Percentiles rank a stretch among this genome's conserved stretches.
phyloP scores from a whole-genome alignment of 1,139 yeast genomes.

The Fermentozyma sake region DNA sequence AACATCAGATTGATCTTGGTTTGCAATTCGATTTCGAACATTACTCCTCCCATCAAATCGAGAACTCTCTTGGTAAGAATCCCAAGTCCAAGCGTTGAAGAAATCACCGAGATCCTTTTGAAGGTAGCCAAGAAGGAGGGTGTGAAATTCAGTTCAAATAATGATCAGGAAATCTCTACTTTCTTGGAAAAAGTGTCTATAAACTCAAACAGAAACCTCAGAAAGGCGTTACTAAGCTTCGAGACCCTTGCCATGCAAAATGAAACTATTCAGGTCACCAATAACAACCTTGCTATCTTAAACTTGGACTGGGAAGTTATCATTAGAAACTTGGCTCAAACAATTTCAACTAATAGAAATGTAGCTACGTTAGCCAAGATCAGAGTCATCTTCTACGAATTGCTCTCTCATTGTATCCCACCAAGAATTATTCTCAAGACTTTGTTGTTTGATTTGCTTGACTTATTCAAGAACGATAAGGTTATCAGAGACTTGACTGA shows the following conservation, averaged over 20 bases:
- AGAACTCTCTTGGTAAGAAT: conserved; percentile 84
- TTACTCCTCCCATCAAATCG: conserved; percentile 90
- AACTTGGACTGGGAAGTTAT: conserved; percentile 87
- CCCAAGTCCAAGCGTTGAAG: conserved; percentile 69
- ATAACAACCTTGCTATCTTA: conserved; percentile 35
- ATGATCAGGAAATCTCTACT: conserved; percentile 29
- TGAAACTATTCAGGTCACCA: conserved; percentile 41
- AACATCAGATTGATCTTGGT: conserved; percentile 80
- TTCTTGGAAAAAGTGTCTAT: conserved; percentile 52
- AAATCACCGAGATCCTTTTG: conserved; percentile 51
- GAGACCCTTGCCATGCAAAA: conserved; percentile 83
- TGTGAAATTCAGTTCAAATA: conserved; percentile 36
- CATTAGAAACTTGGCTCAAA: conserved; percentile 57
- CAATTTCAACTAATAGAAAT: conserved; percentile 55
- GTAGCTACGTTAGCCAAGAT: conserved; percentile 72
- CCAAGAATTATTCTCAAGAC: conserved; percentile 72
- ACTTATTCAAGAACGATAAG: conserved; percentile 25
- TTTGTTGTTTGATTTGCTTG: conserved; percentile 50
- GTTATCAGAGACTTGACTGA: conserved; percentile 55
- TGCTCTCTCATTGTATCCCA: conserved; percentile 91
- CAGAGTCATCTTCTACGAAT: conserved; percentile 75
- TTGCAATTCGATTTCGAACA: conserved; percentile 86
- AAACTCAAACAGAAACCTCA: conserved; percentile 63
- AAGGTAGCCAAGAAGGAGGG: conserved; percentile 56
- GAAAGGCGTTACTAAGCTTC: conserved; percentile 72